phyloP scores from a whole-genome alignment of 768 basidiomycete species.

The Amanita exitialis region DNA sequence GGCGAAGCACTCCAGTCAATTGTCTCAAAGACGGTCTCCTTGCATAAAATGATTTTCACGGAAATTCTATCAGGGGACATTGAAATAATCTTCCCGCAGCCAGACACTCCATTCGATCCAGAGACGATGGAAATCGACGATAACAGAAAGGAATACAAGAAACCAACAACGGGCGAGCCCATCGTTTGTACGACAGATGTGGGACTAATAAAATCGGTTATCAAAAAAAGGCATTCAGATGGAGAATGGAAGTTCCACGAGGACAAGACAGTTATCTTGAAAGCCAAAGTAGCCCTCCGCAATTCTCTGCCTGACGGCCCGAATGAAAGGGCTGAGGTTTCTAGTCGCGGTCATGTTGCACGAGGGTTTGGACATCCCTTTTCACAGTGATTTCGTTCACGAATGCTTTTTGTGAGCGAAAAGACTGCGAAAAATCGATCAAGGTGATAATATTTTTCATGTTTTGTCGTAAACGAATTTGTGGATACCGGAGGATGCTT shows the following conservation, averaged over 20 bases:
- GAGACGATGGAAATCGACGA: neutral
- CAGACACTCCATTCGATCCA: neutral
- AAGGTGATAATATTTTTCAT: too few relatives aligned
- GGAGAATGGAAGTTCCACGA: neutral
- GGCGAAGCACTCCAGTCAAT: neutral
- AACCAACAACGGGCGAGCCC: neutral
- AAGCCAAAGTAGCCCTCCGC: neutral
- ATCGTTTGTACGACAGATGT: constrained; percentile 1
- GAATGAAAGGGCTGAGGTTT: neutral
- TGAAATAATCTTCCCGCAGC: neutral
- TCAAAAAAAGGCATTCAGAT: neutral
- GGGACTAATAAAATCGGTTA: neutral
- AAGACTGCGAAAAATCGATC: neutral
- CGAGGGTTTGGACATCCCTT: neutral
- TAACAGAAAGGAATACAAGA: neutral
- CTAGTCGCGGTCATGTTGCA: neutral
- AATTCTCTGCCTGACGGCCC: neutral
- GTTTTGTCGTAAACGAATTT: neutral
- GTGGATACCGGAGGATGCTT: neutral
- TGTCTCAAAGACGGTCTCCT: neutral
- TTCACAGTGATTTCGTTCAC: neutral
- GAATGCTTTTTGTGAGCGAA: neutral
- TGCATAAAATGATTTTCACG: neutral
- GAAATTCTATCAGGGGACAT: neutral
- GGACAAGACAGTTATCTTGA: neutral